Conservation (phyloP, 148 eudicot species). For the Drosera capensis region DNA sequence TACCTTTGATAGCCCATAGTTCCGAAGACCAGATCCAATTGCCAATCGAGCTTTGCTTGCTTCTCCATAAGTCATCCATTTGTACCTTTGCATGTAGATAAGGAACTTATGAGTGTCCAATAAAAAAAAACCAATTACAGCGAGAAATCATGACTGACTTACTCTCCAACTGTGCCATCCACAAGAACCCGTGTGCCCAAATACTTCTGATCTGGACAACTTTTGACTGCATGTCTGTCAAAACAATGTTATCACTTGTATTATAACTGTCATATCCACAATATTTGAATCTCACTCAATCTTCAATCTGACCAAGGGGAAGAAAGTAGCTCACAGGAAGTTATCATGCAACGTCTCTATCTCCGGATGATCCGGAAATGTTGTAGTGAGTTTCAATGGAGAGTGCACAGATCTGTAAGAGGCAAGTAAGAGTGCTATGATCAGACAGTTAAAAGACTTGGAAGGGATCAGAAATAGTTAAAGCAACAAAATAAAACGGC, state of each 20-base stretch:
- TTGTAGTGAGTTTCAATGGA: slow-evolving; percentile 54
- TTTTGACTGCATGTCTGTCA: slow-evolving; percentile 73
- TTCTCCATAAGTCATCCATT: slow-evolving; percentile 97
- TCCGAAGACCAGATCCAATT: slow-evolving; percentile 72
- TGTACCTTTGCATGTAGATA: slow-evolving; percentile 58
- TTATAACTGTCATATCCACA: slow-evolving; percentile 1
- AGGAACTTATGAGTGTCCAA: too few relatives aligned
- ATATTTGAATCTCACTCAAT: neutral
- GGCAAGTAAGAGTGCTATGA: slow-evolving; percentile 5
- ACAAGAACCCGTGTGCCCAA: slow-evolving; percentile 79
- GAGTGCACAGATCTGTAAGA: slow-evolving; percentile 61
- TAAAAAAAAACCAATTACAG: neutral
- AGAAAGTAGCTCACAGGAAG: slow-evolving; percentile 57
- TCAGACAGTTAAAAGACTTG: neutral
- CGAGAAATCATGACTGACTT: slow-evolving; percentile 14
- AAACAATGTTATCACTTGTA: neutral
- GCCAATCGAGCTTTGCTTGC: slow-evolving; percentile 66
- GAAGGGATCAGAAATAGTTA: neutral
- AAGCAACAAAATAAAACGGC: neutral
- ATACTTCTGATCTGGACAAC: slow-evolving; percentile 73
- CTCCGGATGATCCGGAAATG: slow-evolving; percentile 72
- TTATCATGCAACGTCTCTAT: slow-evolving; percentile 82
- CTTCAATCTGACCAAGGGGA: slow-evolving; percentile 4
- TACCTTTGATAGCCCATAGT: slow-evolving; percentile 54
- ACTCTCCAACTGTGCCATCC: slow-evolving; percentile 98